These are phyloP conservation scores for Peltaster fructicola DNA, from an alignment of 2,329 filamentous ascomycete species.

Conservation along the genomic window DNA sequence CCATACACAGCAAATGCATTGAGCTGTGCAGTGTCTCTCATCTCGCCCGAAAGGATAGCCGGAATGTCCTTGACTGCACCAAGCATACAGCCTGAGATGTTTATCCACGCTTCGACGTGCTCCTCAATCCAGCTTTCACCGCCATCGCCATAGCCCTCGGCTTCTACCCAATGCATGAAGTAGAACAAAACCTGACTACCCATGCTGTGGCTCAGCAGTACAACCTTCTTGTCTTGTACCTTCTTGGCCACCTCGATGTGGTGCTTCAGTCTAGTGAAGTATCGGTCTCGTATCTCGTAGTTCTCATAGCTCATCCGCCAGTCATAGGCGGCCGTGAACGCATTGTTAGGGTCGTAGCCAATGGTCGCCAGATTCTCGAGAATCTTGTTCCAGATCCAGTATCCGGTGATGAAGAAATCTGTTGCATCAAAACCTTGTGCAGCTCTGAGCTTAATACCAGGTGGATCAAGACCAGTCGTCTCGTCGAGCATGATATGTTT, in stretches of 20 bases:
- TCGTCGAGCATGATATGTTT: slow-evolving; percentile 94
- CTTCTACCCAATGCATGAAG: slow-evolving; percentile 68
- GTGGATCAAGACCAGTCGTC: slow-evolving; percentile 74
- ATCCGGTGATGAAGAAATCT: slow-evolving; percentile 77
- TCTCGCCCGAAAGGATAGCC: slow-evolving; percentile 83
- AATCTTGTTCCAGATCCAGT: slow-evolving; percentile 99
- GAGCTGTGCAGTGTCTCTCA: slow-evolving; percentile 94
- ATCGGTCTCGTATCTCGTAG: slow-evolving; percentile 77
- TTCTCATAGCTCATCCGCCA: slow-evolving; percentile 87
- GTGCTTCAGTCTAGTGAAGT: slow-evolving; percentile 77
- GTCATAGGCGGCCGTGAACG: slow-evolving; percentile 58
- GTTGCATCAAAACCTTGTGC: slow-evolving; percentile 95
- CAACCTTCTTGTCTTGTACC: slow-evolving; percentile 62
- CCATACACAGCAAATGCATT: slow-evolving; percentile 95
- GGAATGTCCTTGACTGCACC: slow-evolving; percentile 82
- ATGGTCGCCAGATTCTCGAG: slow-evolving; percentile 91
- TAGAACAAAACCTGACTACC: slow-evolving; percentile 87
- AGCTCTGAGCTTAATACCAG: slow-evolving; percentile 73
- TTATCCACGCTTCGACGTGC: slow-evolving; percentile 90
- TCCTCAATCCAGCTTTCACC: slow-evolving; percentile 79
- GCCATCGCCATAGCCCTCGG: slow-evolving; percentile 57
- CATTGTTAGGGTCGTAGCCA: slow-evolving; percentile 77
- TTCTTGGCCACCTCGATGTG: slow-evolving; percentile 71
- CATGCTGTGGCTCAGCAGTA: slow-evolving; percentile 90
- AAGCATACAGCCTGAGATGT: slow-evolving; percentile 95